These are phyloP conservation scores for Cladosporium sp. DNA, from an alignment of 2,329 filamentous ascomycete species.

Conservation along the genomic window DNA sequence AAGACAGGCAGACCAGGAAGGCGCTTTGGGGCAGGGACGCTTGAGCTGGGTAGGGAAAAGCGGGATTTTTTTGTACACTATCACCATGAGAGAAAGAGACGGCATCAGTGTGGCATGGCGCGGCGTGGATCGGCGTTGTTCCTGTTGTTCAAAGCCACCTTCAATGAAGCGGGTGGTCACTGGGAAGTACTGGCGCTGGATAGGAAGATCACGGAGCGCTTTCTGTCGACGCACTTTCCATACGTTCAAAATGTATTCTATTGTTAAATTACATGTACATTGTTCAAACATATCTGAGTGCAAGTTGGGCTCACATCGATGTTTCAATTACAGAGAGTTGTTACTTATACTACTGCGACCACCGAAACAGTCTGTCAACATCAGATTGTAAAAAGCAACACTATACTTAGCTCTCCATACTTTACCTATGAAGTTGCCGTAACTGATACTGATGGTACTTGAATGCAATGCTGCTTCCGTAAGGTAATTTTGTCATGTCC, in stretches of 20 bases:
- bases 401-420: background rate
- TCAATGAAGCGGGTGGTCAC: background rate
- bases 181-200: background rate
- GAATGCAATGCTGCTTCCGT: background rate
- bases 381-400: background rate
- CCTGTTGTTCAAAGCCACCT: background rate
- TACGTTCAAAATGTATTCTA: constrained; percentile 18
- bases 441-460: background rate
- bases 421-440: background rate
- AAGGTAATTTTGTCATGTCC: background rate
- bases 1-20: constrained; percentile 61
- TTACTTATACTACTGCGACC: background rate
- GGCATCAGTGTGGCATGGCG: constrained; percentile 12
- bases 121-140: constrained; percentile 6
- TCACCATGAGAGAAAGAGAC: constrained; percentile 1
- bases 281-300: background rate
- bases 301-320: background rate
- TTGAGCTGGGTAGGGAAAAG: constrained; percentile 50
- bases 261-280: background rate
- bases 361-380: background rate
- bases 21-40: constrained; percentile 60
- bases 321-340: background rate
- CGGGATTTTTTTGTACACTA: constrained; percentile 10
- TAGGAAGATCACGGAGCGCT: background rate
- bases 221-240: background rate